A percentile compares a stretch with the other conserved stretches of the same genome.
phyloP scores from a whole-genome alignment of 2,329 filamentous ascomycete genomes.

The Pseudogymnoascus sp. region DNA sequence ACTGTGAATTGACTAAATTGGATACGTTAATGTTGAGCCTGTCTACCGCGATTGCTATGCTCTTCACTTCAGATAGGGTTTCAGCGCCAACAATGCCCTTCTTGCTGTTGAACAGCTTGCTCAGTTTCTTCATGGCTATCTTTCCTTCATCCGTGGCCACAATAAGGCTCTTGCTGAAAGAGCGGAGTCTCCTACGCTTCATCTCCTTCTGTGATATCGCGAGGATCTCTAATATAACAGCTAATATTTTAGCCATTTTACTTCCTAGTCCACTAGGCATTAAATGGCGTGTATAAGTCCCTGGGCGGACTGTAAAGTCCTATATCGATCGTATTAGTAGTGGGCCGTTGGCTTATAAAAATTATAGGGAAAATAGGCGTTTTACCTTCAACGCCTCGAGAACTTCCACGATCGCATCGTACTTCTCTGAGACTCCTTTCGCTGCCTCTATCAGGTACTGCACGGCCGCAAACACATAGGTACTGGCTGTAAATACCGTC shows the following conservation, averaged over 20 bases:
- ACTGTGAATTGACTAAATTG: not conserved
- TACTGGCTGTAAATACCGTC: not conserved
- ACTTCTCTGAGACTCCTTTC: not conserved
- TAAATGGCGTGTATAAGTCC: not conserved
- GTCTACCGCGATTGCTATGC: not conserved
- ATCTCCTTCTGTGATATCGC: not conserved
- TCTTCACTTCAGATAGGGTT: not conserved
- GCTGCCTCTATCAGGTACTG: not conserved
- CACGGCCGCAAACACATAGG: not conserved
- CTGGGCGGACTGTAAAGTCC: not conserved
- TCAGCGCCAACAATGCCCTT: not conserved
- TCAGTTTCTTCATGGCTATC: not conserved
- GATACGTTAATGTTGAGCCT: not conserved
- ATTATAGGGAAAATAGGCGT: not conserved
- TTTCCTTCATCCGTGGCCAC: not conserved
- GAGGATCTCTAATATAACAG: not conserved
- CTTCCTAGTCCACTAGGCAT: not conserved
- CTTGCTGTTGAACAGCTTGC: not conserved
- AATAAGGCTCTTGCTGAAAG: not conserved
- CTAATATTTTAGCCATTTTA: not conserved
- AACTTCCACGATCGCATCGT: not conserved
- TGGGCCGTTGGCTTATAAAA: not conserved
- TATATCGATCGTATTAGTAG: not conserved
- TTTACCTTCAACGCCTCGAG: not conserved
- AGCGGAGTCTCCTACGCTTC: not conserved